Conservation (phyloP, 306 rosid genomes). For the Medicago arabica region DNA sequence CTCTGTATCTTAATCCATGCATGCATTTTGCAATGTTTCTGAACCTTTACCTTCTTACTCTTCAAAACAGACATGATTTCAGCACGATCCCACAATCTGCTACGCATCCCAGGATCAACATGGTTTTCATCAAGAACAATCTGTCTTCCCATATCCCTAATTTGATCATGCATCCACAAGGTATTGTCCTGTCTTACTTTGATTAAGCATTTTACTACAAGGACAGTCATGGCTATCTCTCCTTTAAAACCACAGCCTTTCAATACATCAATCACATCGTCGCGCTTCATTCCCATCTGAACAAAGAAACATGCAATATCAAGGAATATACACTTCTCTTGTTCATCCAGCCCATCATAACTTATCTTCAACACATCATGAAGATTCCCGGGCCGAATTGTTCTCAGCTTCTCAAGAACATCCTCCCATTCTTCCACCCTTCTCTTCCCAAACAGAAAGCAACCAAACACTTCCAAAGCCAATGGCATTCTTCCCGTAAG, state of each 20-base stretch:
- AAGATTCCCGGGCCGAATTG: conserved; percentile 51
- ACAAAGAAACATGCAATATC: conserved; percentile 68
- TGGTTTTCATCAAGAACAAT: conserved; percentile 51
- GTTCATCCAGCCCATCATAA: conserved; percentile 52
- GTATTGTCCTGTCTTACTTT: conserved; percentile 48
- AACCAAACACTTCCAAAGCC: conserved; percentile 78
- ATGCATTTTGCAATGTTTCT: conserved; percentile 3
- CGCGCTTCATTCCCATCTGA: conserved; percentile 50
- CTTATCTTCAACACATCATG: conserved; percentile 71
- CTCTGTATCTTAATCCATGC: neutral
- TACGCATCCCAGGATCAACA: conserved; percentile 53
- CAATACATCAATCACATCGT: conserved; percentile 53
- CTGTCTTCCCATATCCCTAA: conserved; percentile 76
- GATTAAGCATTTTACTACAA: conserved; percentile 57
- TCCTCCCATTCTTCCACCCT: conserved; percentile 57
- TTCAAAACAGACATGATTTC: conserved; percentile 54
- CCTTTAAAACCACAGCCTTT: conserved; percentile 66
- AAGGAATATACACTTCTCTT: conserved; percentile 61
- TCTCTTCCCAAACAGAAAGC: conserved; percentile 56
- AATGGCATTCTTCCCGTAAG: conserved; percentile 67
- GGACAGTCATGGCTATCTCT: conserved; percentile 50
- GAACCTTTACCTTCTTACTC: conserved; percentile 49
- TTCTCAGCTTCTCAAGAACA: conserved; percentile 47
- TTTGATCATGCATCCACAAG: conserved; percentile 73
- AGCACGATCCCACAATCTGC: conserved; percentile 66